Percentiles rank a stretch among this genome's conserved stretches.
These are phyloP conservation scores for Mitragyna speciosa DNA, from an alignment of 257 asterid genomes.

Conservation along the genomic window DNA sequence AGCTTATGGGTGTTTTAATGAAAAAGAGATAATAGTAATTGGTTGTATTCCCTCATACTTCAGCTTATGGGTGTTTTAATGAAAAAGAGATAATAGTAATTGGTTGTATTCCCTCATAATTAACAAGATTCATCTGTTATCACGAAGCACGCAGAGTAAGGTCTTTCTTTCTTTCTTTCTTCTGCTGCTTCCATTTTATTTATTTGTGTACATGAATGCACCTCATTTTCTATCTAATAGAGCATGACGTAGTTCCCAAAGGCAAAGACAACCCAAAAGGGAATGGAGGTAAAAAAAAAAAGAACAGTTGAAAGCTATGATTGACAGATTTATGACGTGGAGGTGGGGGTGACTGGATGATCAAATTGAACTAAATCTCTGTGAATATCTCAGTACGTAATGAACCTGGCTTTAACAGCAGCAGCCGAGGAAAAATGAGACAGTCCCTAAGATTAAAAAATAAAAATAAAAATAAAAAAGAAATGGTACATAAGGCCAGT, in stretches of 20 bases:
- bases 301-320: too few relatives aligned
- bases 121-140: too few relatives aligned
- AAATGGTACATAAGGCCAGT: neutral
- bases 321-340: neutral
- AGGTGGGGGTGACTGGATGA: neutral
- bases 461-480: neutral
- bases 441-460: neutral
- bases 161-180: neutral
- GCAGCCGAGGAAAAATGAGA: neutral
- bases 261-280: too few relatives aligned
- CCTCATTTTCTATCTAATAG: neutral
- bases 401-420: constrained; percentile 5
- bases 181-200: neutral
- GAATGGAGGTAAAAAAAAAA: too few relatives aligned
- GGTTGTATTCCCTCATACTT: too few relatives aligned
- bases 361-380: neutral
- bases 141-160: neutral
- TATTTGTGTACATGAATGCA: neutral
- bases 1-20: too few relatives aligned
- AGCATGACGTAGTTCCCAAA: neutral
- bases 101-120: too few relatives aligned
- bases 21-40: too few relatives aligned
- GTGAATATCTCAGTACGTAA: neutral
- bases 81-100: too few relatives aligned
- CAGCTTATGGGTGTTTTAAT: too few relatives aligned